Percentiles rank a stretch among this genome's conserved stretches.
These are phyloP conservation scores for Aspergillus brasiliensis DNA, from an alignment of 2,329 filamentous ascomycete genomes.

Conservation along the genomic window DNA sequence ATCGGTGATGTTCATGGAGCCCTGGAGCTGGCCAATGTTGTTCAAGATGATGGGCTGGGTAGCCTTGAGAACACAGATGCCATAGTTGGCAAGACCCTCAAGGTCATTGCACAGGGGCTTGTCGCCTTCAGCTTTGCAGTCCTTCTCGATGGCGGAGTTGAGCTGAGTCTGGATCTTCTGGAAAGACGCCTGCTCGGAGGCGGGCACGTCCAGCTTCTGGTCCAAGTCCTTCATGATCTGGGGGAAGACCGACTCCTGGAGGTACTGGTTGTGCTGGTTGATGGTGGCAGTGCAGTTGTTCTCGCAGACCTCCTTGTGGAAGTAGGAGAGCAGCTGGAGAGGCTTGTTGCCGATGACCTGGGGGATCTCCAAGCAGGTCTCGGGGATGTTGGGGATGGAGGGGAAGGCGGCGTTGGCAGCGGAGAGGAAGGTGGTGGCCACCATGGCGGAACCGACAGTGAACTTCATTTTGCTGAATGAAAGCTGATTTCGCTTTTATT, in stretches of 20 bases:
- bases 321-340: conserved; percentile 12
- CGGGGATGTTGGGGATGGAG: conserved; percentile 7
- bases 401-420: not conserved
- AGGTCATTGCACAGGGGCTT: conserved; percentile 13
- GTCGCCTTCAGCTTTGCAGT: conserved; percentile 10
- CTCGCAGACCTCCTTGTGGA: conserved; percentile 13
- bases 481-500: not conserved
- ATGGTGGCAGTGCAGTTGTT: conserved; percentile 17
- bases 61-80: conserved; percentile 9
- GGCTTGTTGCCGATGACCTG: conserved; percentile 14
- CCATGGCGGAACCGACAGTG: not conserved
- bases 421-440: conserved; percentile 1
- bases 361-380: conserved; percentile 11
- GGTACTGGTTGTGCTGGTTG: conserved; percentile 14
- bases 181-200: conserved; percentile 8
- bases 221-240: conserved; percentile 10
- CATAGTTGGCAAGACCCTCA: not conserved
- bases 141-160: conserved; percentile 8
- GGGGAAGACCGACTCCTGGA: conserved; percentile 12
- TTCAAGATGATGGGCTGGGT: conserved; percentile 9
- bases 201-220: conserved; percentile 5
- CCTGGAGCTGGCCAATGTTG: not conserved
- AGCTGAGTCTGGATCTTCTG: conserved; percentile 9
- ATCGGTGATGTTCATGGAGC: conserved; percentile 5
- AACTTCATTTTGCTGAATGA: not conserved